A percentile compares a stretch with the other conserved stretches of the same genome.
phyloP scores from a whole-genome alignment of 805 yeast species.

The Ascoidea asiatica region DNA sequence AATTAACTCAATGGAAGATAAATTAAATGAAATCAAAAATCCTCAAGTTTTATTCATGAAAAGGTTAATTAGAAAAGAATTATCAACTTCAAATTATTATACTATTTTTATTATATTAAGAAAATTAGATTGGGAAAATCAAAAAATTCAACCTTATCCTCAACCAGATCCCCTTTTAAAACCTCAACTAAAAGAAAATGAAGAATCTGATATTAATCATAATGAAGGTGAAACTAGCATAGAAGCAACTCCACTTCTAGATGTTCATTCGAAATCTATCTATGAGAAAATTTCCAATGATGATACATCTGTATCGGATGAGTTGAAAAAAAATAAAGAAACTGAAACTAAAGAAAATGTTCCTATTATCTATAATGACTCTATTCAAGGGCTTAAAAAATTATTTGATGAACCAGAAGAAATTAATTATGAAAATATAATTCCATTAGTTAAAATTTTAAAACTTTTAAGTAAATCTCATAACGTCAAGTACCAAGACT shows the following conservation, averaged over 20 bases:
- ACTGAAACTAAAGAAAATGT: too few species aligned
- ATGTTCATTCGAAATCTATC: too few species aligned
- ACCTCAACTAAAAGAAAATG: not conserved
- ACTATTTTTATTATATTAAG: constrained; percentile 24
- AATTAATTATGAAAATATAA: constrained; percentile 43
- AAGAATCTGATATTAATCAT: not conserved
- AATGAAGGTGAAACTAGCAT: not conserved
- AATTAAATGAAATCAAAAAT: constrained; percentile 15
- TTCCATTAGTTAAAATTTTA: constrained; percentile 34
- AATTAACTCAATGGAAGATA: constrained; percentile 13
- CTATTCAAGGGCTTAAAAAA: constrained; percentile 14
- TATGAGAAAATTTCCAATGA: not conserved
- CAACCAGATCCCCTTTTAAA: too few species aligned
- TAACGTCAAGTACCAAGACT: constrained; percentile 13
- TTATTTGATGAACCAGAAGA: constrained; percentile 49
- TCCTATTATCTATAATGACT: constrained; percentile 5
- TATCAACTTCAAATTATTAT: constrained; percentile 23
- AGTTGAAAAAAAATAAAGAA: too few species aligned
- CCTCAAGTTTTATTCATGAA: constrained; percentile 36
- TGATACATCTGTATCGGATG: not conserved
- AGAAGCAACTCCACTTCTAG: too few species aligned
- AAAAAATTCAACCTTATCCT: constrained; percentile 6
- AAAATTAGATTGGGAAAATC: constrained; percentile 29
- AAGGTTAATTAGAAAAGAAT: constrained; percentile 36
- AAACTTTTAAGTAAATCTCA: constrained; percentile 19